These are phyloP conservation scores for Oryza rufipogon DNA, from an alignment of 176 grass and related monocot genomes.

Conservation along the genomic window DNA sequence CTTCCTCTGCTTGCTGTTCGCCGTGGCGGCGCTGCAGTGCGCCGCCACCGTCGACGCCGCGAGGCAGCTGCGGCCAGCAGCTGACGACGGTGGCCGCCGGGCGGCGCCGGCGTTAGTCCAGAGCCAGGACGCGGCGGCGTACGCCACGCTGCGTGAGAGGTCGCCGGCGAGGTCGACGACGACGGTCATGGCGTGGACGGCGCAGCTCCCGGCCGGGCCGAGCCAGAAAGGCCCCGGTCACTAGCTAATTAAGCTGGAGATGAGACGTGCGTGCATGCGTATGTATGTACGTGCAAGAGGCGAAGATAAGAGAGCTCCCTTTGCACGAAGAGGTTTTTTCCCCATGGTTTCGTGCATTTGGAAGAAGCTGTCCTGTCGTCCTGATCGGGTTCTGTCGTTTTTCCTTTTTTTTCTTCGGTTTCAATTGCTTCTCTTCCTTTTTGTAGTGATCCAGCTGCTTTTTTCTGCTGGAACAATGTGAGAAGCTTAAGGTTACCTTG, in stretches of 20 bases:
- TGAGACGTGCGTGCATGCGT: background rate
- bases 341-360: slow-evolving; percentile 33
- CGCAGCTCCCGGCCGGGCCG: slow-evolving; percentile 50
- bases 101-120: background rate
- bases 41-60: slow-evolving; percentile 15
- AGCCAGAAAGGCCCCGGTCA: slow-evolving; percentile 52
- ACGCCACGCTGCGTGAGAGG: slow-evolving; percentile 29
- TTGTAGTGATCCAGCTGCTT: background rate
- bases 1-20: background rate
- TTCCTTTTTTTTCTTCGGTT: background rate
- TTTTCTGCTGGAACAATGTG: background rate
- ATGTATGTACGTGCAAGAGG: too few species aligned
- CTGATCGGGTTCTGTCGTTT: background rate
- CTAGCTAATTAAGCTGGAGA: slow-evolving; percentile 8
- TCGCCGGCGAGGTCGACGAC: slow-evolving; percentile 4
- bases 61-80: slow-evolving; percentile 13
- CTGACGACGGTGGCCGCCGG: background rate
- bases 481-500: background rate
- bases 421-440: background rate
- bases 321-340: slow-evolving; percentile 38
- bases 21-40: slow-evolving; percentile 28
- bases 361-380: slow-evolving; percentile 42
- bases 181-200: slow-evolving; percentile 49
- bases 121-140: slow-evolving; percentile 16
- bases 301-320: slow-evolving; percentile 35